Conservation (phyloP, 2,329 filamentous ascomycete genomes). For the Basipetospora chlamydospora region DNA sequence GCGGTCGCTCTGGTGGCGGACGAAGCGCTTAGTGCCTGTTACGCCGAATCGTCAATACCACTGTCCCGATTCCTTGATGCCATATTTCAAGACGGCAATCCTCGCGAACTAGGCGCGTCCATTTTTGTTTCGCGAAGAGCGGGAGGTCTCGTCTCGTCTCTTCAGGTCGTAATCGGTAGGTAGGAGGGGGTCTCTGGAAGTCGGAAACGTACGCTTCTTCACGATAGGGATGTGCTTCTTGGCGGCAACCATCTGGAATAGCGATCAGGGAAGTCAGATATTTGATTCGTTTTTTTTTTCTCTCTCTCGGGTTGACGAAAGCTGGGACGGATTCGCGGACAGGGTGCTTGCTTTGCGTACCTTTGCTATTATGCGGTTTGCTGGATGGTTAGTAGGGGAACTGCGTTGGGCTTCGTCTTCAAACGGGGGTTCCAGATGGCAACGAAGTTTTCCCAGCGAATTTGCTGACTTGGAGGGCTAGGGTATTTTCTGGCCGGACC, state of each 20-base stretch:
- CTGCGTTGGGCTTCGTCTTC: slow-evolving; percentile 2
- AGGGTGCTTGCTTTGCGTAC: neutral
- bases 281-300: too few relatives aligned
- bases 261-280: neutral
- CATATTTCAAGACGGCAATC: neutral
- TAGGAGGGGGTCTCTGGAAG: slow-evolving; percentile 7
- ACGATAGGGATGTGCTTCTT: slow-evolving; percentile 99
- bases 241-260: slow-evolving; percentile 80
- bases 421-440: slow-evolving; percentile 1
- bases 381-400: slow-evolving; percentile 5
- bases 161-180: slow-evolving; percentile 7
- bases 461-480: slow-evolving; percentile 2
- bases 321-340: neutral
- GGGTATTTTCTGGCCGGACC: slow-evolving; percentile 4
- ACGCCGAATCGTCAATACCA: slow-evolving; percentile 11
- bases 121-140: too few relatives aligned
- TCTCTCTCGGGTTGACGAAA: too few relatives aligned
- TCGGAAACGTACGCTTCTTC: slow-evolving; percentile 86
- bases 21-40: slow-evolving; percentile 84
- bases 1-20: slow-evolving; percentile 92
- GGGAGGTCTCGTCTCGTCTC: neutral
- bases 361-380: slow-evolving; percentile 4
- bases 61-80: slow-evolving; percentile 1
- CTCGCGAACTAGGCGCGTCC: too few relatives aligned
- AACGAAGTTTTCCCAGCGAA: slow-evolving; percentile 4